Conservation (phyloP, 2,329 filamentous ascomycete genomes). For the Colletotrichum tabaci region DNA sequence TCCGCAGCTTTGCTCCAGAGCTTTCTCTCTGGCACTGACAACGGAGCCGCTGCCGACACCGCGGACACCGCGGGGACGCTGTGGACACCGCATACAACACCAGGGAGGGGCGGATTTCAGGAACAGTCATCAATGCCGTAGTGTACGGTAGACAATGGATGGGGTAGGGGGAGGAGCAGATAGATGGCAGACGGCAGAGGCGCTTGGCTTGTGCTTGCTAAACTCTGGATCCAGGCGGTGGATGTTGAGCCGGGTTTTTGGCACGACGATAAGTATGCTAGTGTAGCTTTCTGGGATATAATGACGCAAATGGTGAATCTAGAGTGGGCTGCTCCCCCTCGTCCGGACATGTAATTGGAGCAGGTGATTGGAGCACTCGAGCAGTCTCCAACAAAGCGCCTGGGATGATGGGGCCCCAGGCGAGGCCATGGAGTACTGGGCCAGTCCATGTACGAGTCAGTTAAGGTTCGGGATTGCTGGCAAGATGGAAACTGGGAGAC, state of each 20-base stretch:
- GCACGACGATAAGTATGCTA: neutral
- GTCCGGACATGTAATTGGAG: conserved; percentile 18
- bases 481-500: neutral
- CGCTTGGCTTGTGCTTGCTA: neutral
- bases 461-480: conserved; percentile 13
- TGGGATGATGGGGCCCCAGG: neutral
- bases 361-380: too few species aligned
- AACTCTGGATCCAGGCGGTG: conserved; percentile 5
- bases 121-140: conserved; percentile 23
- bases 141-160: too few species aligned
- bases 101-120: neutral
- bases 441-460: conserved; percentile 18
- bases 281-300: neutral
- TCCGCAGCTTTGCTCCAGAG: neutral
- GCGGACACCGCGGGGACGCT: too few species aligned
- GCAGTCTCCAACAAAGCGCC: neutral
- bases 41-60: neutral
- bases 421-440: neutral
- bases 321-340: conserved; percentile 4
- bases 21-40: neutral
- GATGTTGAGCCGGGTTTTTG: neutral
- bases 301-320: conserved; percentile 27
- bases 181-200: too few species aligned
- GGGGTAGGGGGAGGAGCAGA: too few species aligned
- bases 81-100: too few species aligned